Base-by-base conservation (phyloP, 768 basidiomycete species). In the Russula sp. region DNA sequence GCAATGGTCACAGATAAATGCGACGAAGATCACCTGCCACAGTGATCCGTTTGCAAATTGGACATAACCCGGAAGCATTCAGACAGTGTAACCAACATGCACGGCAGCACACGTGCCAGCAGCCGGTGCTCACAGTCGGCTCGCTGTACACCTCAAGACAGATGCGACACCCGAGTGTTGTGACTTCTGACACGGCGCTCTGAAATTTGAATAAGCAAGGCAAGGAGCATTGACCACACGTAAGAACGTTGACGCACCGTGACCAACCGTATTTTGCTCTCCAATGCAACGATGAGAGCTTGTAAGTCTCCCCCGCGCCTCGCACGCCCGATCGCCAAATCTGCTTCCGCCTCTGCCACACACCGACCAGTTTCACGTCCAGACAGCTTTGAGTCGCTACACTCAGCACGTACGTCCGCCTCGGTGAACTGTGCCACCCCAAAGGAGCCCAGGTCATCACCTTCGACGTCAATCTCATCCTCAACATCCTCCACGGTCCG, bases 41-140 rank as follows among this genome's bases (percentile, higher is more conserved):
- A 32, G 90, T 92, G 59, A 93, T 93, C 55, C 91, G 82, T 73
- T 92, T 91, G 78, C 90, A 93, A 67, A 92, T 91, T 0, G 90
- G 90, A 71, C 90, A 93, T 16, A 92, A 79, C 70, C 86, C 89
- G 7, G 89, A 91, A 11, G 88, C 83, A 22, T 87, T 88, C 48
- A 93, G 78, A 72, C 91, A 91, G n/a, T 84, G 84, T 39, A 93
- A 73, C 90, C 90, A 93, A 72, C 90, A 93, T 69, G 84, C 84
- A 49, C 84, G 78, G 70, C 90, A 93, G 67, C 87, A 91, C 0
- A 88, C 88, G 70, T 93, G 90, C 91, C 91, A 93, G 72, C 90
- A 93, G 7, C 89, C 89, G 0, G 88, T 90, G 14, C 88, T 90
- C 9, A 85, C 82, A 0, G 89, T 90, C 0, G 90, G 87, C 64